phyloP scores from a whole-genome alignment of 2,329 filamentous ascomycete genomes.

The Cordyceps fumosorosea region DNA sequence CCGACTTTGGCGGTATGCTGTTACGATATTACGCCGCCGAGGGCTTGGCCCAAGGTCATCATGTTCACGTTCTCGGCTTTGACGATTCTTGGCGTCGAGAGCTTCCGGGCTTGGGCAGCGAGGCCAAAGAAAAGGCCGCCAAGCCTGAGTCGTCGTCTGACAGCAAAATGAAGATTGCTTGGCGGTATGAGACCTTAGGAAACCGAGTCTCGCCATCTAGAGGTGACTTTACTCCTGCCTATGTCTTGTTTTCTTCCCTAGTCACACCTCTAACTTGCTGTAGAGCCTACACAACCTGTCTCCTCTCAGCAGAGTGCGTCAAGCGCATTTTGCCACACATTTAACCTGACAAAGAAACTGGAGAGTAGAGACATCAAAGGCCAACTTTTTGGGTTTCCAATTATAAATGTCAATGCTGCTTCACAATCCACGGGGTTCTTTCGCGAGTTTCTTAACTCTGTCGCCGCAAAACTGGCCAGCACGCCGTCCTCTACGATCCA shows the following conservation, averaged over 20 bases:
- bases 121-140: conserved; percentile 31
- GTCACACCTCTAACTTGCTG: background rate
- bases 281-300: conserved; percentile 19
- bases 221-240: conserved; percentile 41
- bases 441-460: conserved; percentile 52
- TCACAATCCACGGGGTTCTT: conserved; percentile 36
- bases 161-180: conserved; percentile 97
- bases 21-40: conserved; percentile 88
- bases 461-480: conserved; percentile 49
- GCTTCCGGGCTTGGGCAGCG: conserved; percentile 62
- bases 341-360: conserved; percentile 64
- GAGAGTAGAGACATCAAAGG: conserved; percentile 42
- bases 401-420: conserved; percentile 31
- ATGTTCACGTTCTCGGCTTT: conserved; percentile 77
- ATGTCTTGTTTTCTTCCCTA: conserved; percentile 19
- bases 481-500: conserved; percentile 61
- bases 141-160: conserved; percentile 36
- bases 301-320: conserved; percentile 16
- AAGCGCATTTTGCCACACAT: conserved; percentile 61
- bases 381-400: conserved; percentile 43
- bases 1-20: conserved; percentile 82
- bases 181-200: conserved; percentile 85
- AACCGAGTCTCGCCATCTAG: conserved; percentile 55
- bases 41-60: conserved; percentile 84
- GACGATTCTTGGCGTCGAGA: conserved; percentile 76